Base-by-base conservation (phyloP, 495 filamentous ascomycete species). In the Lasiosphaeria ovina region DNA sequence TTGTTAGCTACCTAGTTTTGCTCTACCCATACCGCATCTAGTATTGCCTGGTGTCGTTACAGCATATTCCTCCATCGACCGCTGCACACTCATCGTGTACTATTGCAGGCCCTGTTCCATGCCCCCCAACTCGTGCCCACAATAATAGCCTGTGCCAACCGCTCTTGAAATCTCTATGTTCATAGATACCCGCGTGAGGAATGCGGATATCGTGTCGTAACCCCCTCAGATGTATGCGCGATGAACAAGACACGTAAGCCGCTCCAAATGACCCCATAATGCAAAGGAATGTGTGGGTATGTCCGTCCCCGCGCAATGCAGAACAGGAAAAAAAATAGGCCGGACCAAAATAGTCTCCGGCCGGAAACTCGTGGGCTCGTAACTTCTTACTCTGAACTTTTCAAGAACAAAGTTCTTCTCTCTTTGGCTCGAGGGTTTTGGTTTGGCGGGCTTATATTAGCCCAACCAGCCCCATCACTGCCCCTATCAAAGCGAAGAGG, bases 401-500 rank as follows among this genome's bases (percentile, higher is more conserved):
- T 24, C 24, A 2, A 24, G 24, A 24, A 24, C 24, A 24, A 24
- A 24, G 24, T 24, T 24, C 24, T 24, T 24, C 24, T 24, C 24
- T 24, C 24, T 24, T 24, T 24, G 24, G 24, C 24, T 24, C 24
- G 24, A 24, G 24, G 24, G 2, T 24, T 24, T 24, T 24, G 24
- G 1, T 24, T 24, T 24, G 24, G 24, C 24, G 24, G 9, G 51
- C 47, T 44, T 60, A 44, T 35, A 62, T 14, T 45, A 68, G 40
- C 38, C 67, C 38, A 11, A 62, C 59, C 33, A 63, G 65, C 1
- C 74, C 73, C 32, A 74, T 44, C 11, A 74, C 42, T 0, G 65
- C 73, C 3, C 68, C 69, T 35, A 74, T 31, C 24, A 72, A 10
- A n/a, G 60, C 69, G 33, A 74, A 31, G 17, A 72, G 7, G 12